phyloP scores from a whole-genome alignment of 139 green algal genomes.

The Picochlorum costavermella region DNA sequence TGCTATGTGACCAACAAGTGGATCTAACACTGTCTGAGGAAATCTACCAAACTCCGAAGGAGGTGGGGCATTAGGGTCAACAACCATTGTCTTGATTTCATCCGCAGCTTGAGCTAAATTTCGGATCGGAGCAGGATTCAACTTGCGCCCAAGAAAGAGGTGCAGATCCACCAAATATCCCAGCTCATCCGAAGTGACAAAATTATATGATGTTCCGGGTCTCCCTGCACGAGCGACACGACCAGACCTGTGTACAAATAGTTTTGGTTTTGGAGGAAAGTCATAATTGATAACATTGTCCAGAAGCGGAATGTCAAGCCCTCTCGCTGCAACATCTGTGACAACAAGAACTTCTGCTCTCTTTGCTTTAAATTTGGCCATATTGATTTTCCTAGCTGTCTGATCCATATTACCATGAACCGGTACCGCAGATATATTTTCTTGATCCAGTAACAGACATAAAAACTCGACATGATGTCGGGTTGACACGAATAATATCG shows the following conservation, averaged over 20 bases:
- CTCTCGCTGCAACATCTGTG: slow-evolving; percentile 95
- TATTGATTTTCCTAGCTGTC: slow-evolving; percentile 88
- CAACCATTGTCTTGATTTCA: slow-evolving; percentile 2
- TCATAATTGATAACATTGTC: slow-evolving; percentile 98
- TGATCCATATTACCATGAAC: slow-evolving; percentile 96
- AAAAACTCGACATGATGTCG: slow-evolving; percentile 94
- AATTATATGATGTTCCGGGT: slow-evolving; percentile 60
- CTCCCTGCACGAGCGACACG: slow-evolving; percentile 67
- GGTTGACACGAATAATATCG: slow-evolving; percentile 83
- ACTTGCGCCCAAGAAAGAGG: slow-evolving; percentile 75
- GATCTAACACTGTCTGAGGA: slow-evolving; percentile 57
- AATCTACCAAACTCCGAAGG: slow-evolving; percentile 56
- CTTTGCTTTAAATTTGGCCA: slow-evolving; percentile 78
- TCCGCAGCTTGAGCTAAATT: slow-evolving; percentile 27
- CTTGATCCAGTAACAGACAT: slow-evolving; percentile 55
- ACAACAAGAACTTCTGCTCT: slow-evolving; percentile 68
- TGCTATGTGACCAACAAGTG: slow-evolving; percentile 49
- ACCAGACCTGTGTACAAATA: slow-evolving; percentile 88
- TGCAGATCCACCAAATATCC: slow-evolving; percentile 93
- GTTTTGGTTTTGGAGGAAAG: slow-evolving; percentile 85
- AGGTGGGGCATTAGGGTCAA: neutral
- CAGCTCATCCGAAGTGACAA: slow-evolving; percentile 63
- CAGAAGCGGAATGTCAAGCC: slow-evolving; percentile 95
- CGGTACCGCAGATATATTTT: slow-evolving; percentile 51
- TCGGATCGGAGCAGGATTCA: slow-evolving; percentile 36